phyloP scores from a whole-genome alignment of 2,329 filamentous ascomycete species.

The Fusarium sororula region DNA sequence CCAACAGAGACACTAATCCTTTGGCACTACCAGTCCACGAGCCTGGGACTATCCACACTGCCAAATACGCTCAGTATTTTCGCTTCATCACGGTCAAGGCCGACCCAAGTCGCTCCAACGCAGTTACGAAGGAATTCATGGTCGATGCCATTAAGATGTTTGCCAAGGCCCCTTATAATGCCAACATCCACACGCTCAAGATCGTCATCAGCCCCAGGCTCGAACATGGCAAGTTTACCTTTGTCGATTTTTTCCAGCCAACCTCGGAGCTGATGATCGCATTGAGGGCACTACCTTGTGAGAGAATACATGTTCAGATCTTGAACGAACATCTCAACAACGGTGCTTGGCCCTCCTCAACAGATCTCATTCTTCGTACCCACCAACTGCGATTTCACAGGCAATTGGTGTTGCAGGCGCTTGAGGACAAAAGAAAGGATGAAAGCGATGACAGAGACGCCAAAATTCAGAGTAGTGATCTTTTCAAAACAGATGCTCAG shows the following conservation, averaged over 20 bases:
- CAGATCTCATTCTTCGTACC: slow-evolving; percentile 11
- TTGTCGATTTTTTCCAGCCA: slow-evolving; percentile 49
- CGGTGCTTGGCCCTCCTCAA: not conserved
- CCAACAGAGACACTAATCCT: not conserved
- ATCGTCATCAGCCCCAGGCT: slow-evolving; percentile 51
- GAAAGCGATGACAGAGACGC: not conserved
- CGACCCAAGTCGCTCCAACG: slow-evolving; percentile 50
- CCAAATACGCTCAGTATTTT: slow-evolving; percentile 51
- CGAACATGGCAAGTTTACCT: slow-evolving; percentile 41
- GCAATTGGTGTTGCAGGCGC: not conserved
- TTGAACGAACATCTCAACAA: slow-evolving; percentile 35
- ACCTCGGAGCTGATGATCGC: slow-evolving; percentile 43
- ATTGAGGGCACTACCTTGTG: slow-evolving; percentile 47
- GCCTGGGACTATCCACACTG: slow-evolving; percentile 44
- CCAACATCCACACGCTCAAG: slow-evolving; percentile 53
- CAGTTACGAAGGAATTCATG: slow-evolving; percentile 43
- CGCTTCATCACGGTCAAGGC: slow-evolving; percentile 55
- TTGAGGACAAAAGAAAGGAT: not conserved
- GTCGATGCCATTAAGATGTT: slow-evolving; percentile 51
- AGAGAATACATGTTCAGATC: slow-evolving; percentile 50
- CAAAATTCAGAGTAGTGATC: not conserved
- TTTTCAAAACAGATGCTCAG: not conserved
- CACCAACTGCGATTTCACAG: slow-evolving; percentile 25
- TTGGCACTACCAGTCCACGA: slow-evolving; percentile 7
- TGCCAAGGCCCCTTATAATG: slow-evolving; percentile 14